These are phyloP conservation scores for Gyromitra esculenta DNA, from an alignment of 2,329 filamentous ascomycete genomes.

Conservation along the genomic window DNA sequence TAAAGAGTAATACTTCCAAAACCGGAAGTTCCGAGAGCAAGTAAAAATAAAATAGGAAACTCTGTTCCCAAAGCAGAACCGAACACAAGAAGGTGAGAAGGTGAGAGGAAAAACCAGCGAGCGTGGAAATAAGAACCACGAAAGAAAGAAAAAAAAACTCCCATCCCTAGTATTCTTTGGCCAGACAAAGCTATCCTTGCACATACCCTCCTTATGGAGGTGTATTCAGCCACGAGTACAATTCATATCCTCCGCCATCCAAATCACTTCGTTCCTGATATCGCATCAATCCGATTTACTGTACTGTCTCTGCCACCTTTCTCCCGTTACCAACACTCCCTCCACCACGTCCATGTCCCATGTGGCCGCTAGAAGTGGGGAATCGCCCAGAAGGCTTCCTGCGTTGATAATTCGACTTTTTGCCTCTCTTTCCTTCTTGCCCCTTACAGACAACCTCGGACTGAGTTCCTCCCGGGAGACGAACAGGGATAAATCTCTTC, in stretches of 20 bases:
- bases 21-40: conserved; percentile 28
- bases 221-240: conserved; percentile 25
- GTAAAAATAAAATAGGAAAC: conserved; percentile 30
- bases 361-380: conserved; percentile 27
- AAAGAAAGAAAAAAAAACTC: conserved; percentile 42
- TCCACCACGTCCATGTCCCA: conserved; percentile 36
- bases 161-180: conserved; percentile 29
- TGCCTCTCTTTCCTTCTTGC: conserved; percentile 28
- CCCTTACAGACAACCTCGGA: conserved; percentile 42
- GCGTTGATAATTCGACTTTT: neutral
- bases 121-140: conserved; percentile 17
- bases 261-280: conserved; percentile 1
- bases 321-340: conserved; percentile 32
- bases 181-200: conserved; percentile 15
- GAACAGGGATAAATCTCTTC: conserved; percentile 48
- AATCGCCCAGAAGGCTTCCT: conserved; percentile 16
- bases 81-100: conserved; percentile 7
- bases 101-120: conserved; percentile 13
- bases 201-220: conserved; percentile 11
- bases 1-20: conserved; percentile 35
- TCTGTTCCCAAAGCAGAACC: conserved; percentile 10
- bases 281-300: conserved; percentile 23
- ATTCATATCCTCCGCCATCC: conserved; percentile 7
- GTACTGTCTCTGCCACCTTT: conserved; percentile 33
- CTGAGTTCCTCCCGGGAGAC: conserved; percentile 43